Evolutionary conservation across 2,329 filamentous ascomycete species (phyloP), one percentile per base, ranked within the genome.

Genomic region (Myriosclerotinia scirpicola): DNA sequence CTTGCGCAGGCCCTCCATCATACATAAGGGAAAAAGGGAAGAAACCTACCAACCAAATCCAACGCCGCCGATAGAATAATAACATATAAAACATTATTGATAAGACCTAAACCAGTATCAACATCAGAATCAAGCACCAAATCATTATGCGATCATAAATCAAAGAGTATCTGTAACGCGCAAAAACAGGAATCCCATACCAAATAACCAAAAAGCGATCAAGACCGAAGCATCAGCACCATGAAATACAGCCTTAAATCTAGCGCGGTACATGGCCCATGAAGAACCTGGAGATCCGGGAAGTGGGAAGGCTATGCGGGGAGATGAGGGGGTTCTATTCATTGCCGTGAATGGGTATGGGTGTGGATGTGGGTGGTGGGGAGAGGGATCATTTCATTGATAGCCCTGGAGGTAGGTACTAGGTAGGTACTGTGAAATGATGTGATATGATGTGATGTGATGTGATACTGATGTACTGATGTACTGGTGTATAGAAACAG

Each of bases 51-150:
- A 73, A 98, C 95, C 69, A 99, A 90, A 75, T 99, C 95, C 74
- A 97, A 90, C 4, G 95, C 95, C 46, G 95, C 91, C 40, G 93
- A 96, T 74, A 99, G 90, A 76, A 98, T 95, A 77, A 98, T 91
- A 66, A 98, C 94, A 79, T 97, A 98, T 80, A 97, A 90, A 72
- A 98, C 92, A 80, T 98, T 98, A 80, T 99, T 98, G 77, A 98
- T 95, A 22, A 95, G 81, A 63, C 92, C 92, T 94, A 56, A n/a
- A 60, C 0, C 40, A 20, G 2, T 11, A 54, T n/a, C 26, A 46
- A 40, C 14, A 65, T 42, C 22, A 52, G 34, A 2, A 40, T 30
- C n/a, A 9, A 20, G 3, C 17, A 20, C 42, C 2, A 2, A 3
- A 5, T n/a, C 44, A 20, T 26, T 50, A 44, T 26, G 20, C 34